phyloP scores from a whole-genome alignment of 352 stramenopile genomes.

The Globisporangium nodosum region DNA sequence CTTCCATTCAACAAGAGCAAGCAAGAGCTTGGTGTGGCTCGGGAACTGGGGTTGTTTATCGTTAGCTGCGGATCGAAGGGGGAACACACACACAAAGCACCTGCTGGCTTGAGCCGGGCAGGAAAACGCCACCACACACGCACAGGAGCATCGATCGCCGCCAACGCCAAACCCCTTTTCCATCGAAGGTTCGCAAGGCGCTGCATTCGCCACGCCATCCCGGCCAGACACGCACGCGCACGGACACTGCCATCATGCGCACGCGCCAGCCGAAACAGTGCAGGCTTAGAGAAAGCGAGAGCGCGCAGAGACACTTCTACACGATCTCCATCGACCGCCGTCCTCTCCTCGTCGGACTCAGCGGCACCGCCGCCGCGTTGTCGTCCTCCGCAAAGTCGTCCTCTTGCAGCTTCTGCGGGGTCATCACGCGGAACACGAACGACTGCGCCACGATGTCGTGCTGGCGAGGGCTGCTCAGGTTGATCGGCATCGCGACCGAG shows the following conservation, averaged over 20 bases:
- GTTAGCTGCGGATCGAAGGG: constrained; percentile 3
- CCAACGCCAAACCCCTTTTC: constrained; percentile 16
- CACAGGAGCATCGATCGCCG: constrained; percentile 7
- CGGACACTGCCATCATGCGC: not conserved
- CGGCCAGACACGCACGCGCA: not conserved
- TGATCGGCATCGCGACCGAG: constrained; percentile 85
- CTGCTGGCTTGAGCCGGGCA: constrained; percentile 10
- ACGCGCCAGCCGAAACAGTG: not conserved
- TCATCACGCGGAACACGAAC: constrained; percentile 83
- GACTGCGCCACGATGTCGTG: constrained; percentile 87
- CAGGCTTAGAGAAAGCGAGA: not conserved
- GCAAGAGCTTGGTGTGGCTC: not conserved
- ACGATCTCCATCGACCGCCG: constrained; percentile 39
- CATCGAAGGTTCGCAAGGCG: constrained; percentile 10
- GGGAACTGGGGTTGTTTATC: constrained; percentile 7
- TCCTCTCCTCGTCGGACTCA: constrained; percentile 17
- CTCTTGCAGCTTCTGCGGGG: constrained; percentile 64
- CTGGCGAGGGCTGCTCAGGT: constrained; percentile 74
- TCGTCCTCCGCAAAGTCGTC: constrained; percentile 46
- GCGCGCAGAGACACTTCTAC: constrained; percentile 14
- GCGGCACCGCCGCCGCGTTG: constrained; percentile 16
- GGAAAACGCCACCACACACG: constrained; percentile 10
- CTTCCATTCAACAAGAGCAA: constrained; percentile 1
- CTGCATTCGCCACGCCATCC: constrained; percentile 3
- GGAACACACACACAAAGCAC: constrained; percentile 11